A percentile compares a stretch with the other conserved stretches of the same genome.
These are phyloP conservation scores for Neofusicoccum cordaticola DNA, from an alignment of 2,329 filamentous ascomycete genomes.

Conservation along the genomic window DNA sequence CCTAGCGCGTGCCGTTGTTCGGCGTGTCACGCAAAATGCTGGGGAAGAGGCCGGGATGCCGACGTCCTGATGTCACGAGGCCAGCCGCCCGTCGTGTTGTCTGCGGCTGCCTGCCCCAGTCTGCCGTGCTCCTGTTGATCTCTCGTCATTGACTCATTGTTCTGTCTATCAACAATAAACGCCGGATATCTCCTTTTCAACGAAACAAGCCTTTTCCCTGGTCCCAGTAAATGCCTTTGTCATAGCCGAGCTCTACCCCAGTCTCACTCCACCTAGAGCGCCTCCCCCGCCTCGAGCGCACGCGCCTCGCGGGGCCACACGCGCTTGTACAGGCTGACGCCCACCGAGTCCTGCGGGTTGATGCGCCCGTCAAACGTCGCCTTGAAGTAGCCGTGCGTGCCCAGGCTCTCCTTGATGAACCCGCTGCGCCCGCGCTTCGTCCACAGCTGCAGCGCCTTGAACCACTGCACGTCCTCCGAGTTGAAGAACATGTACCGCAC, in stretches of 20 bases:
- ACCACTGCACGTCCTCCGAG: slow-evolving; percentile 91
- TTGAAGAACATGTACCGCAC: slow-evolving; percentile 99
- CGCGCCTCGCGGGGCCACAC: slow-evolving; percentile 65
- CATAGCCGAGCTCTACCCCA: background rate
- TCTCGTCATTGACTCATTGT: slow-evolving; percentile 3
- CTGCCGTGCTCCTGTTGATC: background rate
- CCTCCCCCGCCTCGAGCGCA: slow-evolving; percentile 34
- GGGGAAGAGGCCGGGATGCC: background rate
- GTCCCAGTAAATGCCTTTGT: background rate
- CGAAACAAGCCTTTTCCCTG: background rate
- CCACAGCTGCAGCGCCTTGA: slow-evolving; percentile 94
- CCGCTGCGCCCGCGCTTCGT: slow-evolving; percentile 84
- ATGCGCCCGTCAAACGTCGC: slow-evolving; percentile 95
- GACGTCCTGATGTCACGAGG: slow-evolving; percentile 15
- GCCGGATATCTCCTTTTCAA: slow-evolving; percentile 11
- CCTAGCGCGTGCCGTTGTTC: background rate
- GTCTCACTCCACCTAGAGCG: background rate
- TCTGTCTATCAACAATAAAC: background rate
- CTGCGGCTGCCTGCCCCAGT: no score
- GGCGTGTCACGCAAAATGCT: background rate
- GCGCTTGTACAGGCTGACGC: slow-evolving; percentile 65
- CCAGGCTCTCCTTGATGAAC: slow-evolving; percentile 89
- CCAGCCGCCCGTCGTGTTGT: background rate
- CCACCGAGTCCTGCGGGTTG: slow-evolving; percentile 92
- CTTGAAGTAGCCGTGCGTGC: slow-evolving; percentile 99